phyloP scores from a whole-genome alignment of 164 flowering plant species.

The Magnolia officinalis region DNA sequence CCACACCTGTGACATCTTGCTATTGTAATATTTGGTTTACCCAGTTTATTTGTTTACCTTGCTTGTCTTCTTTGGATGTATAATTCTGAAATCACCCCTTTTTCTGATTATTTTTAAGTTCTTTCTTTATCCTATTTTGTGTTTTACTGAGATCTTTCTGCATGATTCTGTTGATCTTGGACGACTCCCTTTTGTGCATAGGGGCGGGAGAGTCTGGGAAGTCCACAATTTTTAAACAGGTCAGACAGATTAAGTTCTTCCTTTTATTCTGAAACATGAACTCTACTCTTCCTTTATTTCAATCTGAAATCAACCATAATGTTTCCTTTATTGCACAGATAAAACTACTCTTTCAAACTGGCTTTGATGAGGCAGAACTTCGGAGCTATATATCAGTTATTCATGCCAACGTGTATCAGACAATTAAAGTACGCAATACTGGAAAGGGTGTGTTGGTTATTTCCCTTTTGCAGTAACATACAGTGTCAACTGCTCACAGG shows the following conservation, averaged over 20 bases:
- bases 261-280: not conserved
- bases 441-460: slow-evolving; percentile 91
- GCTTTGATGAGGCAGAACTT: slow-evolving; percentile 87
- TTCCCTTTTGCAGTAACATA: slow-evolving; percentile 42
- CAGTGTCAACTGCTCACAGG: slow-evolving; percentile 11
- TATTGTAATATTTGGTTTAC: too few relatives aligned
- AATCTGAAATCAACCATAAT: not conserved
- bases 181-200: slow-evolving; percentile 22
- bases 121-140: too few relatives aligned
- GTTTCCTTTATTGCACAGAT: slow-evolving; percentile 52
- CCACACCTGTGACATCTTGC: too few relatives aligned
- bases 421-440: slow-evolving; percentile 95
- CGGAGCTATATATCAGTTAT: slow-evolving; percentile 83
- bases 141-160: not conserved
- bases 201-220: slow-evolving; percentile 99
- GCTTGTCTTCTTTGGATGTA: too few relatives aligned
- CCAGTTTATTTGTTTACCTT: too few relatives aligned
- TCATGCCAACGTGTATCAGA: slow-evolving; percentile 97
- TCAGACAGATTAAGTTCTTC: slow-evolving; percentile 15
- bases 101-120: too few relatives aligned
- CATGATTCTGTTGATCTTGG: slow-evolving; percentile 3
- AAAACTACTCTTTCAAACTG: slow-evolving; percentile 92
- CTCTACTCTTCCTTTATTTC: not conserved
- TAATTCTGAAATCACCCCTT: too few relatives aligned
- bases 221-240: slow-evolving; percentile 99